Conservation (phyloP, 2,329 filamentous ascomycete genomes). For the Trichoderma harzianum region DNA sequence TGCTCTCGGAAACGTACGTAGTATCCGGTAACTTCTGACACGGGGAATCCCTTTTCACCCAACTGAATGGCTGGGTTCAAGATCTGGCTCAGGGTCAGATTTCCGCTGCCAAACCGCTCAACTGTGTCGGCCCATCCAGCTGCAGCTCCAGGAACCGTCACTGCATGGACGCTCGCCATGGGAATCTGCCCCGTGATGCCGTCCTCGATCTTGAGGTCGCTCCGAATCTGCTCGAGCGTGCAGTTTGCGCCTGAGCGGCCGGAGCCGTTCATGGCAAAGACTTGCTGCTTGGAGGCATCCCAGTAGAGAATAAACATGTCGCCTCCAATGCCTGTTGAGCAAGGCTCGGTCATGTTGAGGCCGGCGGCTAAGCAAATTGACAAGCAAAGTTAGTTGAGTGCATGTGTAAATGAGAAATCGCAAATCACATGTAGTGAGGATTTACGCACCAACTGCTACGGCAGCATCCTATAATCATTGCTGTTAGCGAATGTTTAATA, state of each 20-base stretch:
- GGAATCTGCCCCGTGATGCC: conserved; percentile 62
- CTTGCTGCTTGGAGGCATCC: conserved; percentile 74
- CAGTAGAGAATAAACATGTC: conserved; percentile 97
- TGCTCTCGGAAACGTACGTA: conserved; percentile 51
- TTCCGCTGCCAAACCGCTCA: conserved; percentile 85
- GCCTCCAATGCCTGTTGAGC: conserved; percentile 90
- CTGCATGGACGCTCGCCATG: conserved; percentile 71
- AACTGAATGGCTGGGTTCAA: conserved; percentile 79
- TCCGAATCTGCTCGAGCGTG: conserved; percentile 67
- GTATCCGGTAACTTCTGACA: conserved; percentile 71
- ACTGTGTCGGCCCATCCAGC: conserved; percentile 92
- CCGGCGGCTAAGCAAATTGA: conserved; percentile 62
- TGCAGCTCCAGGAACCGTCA: conserved; percentile 84
- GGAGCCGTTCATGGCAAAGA: conserved; percentile 87
- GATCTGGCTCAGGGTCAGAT: conserved; percentile 71
- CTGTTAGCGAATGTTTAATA: neutral
- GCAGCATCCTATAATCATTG: conserved; percentile 71
- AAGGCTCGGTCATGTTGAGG: conserved; percentile 89
- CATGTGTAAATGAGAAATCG: neutral
- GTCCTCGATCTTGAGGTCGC: conserved; percentile 62
- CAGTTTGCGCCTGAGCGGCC: conserved; percentile 72
- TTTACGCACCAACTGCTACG: conserved; percentile 70
- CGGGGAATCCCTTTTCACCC: conserved; percentile 84
- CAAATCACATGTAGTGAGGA: neutral
- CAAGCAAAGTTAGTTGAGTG: neutral